Percentiles rank a stretch among this genome's conserved stretches.
Evolutionary conservation across 2,329 filamentous ascomycete genomes (phyloP).

Genomic region (Verticillium albo-atrum): DNA sequence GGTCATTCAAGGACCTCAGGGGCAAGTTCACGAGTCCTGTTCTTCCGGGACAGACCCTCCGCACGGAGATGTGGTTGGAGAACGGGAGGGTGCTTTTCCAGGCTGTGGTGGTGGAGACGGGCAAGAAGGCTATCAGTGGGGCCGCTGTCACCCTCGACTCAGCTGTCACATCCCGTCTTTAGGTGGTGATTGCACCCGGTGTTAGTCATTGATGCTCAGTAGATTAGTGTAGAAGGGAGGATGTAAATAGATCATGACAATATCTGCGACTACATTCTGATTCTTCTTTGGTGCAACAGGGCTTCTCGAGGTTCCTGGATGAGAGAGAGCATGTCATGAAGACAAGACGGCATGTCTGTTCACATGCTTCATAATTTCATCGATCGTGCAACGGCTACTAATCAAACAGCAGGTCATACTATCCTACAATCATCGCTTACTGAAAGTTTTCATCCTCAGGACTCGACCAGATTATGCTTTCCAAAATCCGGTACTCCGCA

Average conservation of each 20-base stretch:
- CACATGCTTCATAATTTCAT: too few relatives aligned
- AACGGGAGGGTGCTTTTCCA: constrained; percentile 77
- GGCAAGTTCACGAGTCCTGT: constrained; percentile 86
- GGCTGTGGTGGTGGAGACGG: constrained; percentile 85
- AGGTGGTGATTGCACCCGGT: too few relatives aligned
- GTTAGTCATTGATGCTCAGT: too few relatives aligned
- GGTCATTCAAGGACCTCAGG: constrained; percentile 85
- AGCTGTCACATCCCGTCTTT: constrained; percentile 13
- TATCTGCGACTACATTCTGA: too few relatives aligned
- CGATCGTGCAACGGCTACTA: not conserved
- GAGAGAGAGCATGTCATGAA: too few relatives aligned
- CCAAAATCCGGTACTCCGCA: not conserved
- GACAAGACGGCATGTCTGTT: too few relatives aligned
- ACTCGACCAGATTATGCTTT: not conserved
- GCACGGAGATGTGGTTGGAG: constrained; percentile 94
- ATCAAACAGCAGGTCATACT: not conserved
- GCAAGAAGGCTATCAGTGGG: constrained; percentile 79
- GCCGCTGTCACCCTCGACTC: constrained; percentile 70
- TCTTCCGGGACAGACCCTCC: constrained; percentile 80
- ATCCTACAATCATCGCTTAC: too few relatives aligned
- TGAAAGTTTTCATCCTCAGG: too few relatives aligned
- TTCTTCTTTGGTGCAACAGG: too few relatives aligned
- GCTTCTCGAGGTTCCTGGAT: not conserved
- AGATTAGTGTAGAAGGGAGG: too few relatives aligned
- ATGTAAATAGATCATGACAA: too few relatives aligned